Evolutionary conservation across 805 yeast species (phyloP).

Genomic region (Wickerhamomyces hampshirensis): DNA sequence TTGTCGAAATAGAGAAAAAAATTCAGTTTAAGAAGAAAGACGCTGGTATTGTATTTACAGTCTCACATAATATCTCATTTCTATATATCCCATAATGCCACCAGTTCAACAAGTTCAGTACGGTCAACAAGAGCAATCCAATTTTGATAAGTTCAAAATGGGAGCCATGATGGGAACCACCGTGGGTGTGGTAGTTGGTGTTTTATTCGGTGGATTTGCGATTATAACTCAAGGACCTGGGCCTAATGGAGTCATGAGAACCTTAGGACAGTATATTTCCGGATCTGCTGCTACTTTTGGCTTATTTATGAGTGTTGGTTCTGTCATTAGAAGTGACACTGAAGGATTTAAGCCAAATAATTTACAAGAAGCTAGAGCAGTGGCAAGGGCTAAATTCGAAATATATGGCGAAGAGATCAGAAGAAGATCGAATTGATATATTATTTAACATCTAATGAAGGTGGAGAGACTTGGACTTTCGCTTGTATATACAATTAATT

Average conservation of each 20-base stretch:
- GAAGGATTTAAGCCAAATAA: slow-evolving; percentile 24
- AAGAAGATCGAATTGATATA: slow-evolving; percentile 10
- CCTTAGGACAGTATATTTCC: slow-evolving; percentile 91
- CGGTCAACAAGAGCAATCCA: slow-evolving; percentile 60
- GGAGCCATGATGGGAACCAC: slow-evolving; percentile 92
- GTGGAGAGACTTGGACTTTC: too few species aligned
- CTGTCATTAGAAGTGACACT: slow-evolving; percentile 76
- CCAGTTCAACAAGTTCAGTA: slow-evolving; percentile 68
- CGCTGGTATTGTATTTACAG: too few species aligned
- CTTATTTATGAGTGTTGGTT: slow-evolving; percentile 92
- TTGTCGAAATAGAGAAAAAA: too few species aligned
- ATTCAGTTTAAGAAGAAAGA: too few species aligned
- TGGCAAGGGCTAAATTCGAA: slow-evolving; percentile 38
- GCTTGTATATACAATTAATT: slow-evolving; percentile 3
- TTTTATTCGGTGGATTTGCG: slow-evolving; percentile 89
- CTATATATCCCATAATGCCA: slow-evolving; percentile 28
- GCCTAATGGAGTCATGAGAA: slow-evolving; percentile 95
- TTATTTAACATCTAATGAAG: too few species aligned
- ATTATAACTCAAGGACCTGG: slow-evolving; percentile 95
- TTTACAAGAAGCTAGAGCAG: slow-evolving; percentile 35
- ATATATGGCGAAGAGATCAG: slow-evolving; percentile 20
- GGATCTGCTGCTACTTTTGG: slow-evolving; percentile 98
- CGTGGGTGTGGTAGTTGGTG: slow-evolving; percentile 89
- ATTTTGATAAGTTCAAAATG: slow-evolving; percentile 96
- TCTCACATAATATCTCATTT: too few species aligned